Evolutionary conservation across 352 stramenopile species (phyloP).

Genomic region (Phytophthora lateralis): DNA sequence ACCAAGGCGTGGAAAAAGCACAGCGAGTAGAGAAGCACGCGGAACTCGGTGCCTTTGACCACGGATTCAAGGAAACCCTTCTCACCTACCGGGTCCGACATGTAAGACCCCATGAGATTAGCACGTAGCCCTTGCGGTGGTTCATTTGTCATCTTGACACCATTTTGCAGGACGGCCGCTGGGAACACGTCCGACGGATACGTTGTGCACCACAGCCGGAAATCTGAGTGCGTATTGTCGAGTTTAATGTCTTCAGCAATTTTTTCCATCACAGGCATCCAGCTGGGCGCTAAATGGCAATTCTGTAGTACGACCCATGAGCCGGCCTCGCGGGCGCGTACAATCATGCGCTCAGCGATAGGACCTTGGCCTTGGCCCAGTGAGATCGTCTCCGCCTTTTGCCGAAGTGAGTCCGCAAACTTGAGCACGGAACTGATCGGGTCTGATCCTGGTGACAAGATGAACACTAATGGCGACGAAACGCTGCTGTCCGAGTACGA

Average conservation of each 20-base stretch:
- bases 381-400: constrained; percentile 91
- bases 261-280: constrained; percentile 95
- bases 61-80: constrained; percentile 89
- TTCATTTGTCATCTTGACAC: constrained; percentile 97
- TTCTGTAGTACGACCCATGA: constrained; percentile 94
- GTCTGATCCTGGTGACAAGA: constrained; percentile 91
- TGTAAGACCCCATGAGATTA: constrained; percentile 93
- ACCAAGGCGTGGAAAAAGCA: constrained; percentile 94
- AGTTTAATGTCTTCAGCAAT: constrained; percentile 87
- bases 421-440: constrained; percentile 92
- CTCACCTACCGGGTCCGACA: constrained; percentile 91
- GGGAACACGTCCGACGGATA: constrained; percentile 95
- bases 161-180: constrained; percentile 93
- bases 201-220: constrained; percentile 95
- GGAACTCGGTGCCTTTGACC: constrained; percentile 80
- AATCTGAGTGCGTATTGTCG: constrained; percentile 86
- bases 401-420: constrained; percentile 75
- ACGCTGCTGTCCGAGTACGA: constrained; percentile 90
- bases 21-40: constrained; percentile 89
- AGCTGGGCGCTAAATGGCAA: constrained; percentile 89
- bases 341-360: constrained; percentile 91
- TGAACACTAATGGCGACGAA: constrained; percentile 91
- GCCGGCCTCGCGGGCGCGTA: constrained; percentile 74
- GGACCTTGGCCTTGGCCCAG: constrained; percentile 92
- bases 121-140: constrained; percentile 91